Percentiles rank a stretch among this genome's conserved stretches.
Conservation (phyloP, 257 asterid species). For the Nicotiana undulata region DNA sequence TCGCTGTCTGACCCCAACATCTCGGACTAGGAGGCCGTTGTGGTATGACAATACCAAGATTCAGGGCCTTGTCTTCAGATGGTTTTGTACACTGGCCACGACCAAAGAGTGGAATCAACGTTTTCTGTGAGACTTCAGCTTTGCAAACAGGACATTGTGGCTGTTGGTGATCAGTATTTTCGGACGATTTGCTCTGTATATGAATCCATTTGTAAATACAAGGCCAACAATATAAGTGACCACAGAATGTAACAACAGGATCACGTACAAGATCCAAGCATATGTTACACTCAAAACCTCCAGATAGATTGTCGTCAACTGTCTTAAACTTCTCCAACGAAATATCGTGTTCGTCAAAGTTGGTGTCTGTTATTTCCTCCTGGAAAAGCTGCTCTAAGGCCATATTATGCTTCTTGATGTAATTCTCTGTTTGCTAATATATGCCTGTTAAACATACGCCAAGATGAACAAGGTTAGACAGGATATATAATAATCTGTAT, state of each 20-base stretch:
- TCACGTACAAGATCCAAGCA: slow-evolving; percentile 61
- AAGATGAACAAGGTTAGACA: not conserved
- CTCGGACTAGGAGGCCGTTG: slow-evolving; percentile 48
- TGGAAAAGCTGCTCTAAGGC: not conserved
- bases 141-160: slow-evolving; percentile 76
- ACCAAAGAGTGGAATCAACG: slow-evolving; percentile 60
- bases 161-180: slow-evolving; percentile 17
- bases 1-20: slow-evolving; percentile 1
- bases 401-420: not conserved
- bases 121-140: slow-evolving; percentile 38
- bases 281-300: slow-evolving; percentile 64
- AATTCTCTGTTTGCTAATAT: not conserved
- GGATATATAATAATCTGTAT: not conserved
- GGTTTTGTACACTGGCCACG: slow-evolving; percentile 33
- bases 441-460: slow-evolving; percentile 3
- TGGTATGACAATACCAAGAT: slow-evolving; percentile 28
- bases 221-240: slow-evolving; percentile 83
- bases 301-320: slow-evolving; percentile 17
- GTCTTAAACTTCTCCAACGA: slow-evolving; percentile 25
- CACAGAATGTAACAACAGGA: slow-evolving; percentile 67
- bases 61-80: slow-evolving; percentile 18
- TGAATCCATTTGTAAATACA: slow-evolving; percentile 70
- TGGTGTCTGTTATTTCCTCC: not conserved
- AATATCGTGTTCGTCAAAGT: not conserved
- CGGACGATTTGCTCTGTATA: slow-evolving; percentile 14